Evolutionary conservation across 371 early-diverging fungal species (phyloP).

Genomic region (Mucor indicus): DNA sequence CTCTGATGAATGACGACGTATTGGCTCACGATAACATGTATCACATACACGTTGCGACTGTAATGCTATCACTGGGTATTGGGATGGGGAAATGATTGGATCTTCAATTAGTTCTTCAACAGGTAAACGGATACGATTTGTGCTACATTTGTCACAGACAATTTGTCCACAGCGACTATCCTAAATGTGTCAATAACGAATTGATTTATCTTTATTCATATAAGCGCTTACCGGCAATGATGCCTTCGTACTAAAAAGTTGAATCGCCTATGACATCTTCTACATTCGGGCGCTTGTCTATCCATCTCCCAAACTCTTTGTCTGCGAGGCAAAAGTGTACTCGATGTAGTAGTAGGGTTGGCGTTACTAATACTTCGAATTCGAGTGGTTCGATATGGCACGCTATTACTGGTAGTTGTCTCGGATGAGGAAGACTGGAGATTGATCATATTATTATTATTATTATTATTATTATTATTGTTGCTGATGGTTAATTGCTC

Average conservation of each 20-base stretch:
- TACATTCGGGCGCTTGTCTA: conserved; percentile 57
- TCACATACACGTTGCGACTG: conserved; percentile 51
- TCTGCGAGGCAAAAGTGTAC: conserved; percentile 10
- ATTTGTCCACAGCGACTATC: conserved; percentile 74
- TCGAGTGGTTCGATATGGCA: not conserved
- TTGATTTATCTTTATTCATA: not conserved
- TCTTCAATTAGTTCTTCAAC: conserved; percentile 40
- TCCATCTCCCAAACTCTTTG: conserved; percentile 65
- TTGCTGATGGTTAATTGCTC: no score
- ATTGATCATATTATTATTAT: not conserved
- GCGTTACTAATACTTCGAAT: conserved; percentile 10
- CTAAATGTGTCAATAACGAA: not conserved
- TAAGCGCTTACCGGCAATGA: conserved; percentile 53
- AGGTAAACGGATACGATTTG: conserved; percentile 38
- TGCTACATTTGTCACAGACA: conserved; percentile 68
- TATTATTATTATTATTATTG: no score
- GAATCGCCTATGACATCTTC: conserved; percentile 61
- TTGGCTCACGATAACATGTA: conserved; percentile 29
- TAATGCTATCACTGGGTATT: conserved; percentile 30
- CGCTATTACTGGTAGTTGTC: not conserved
- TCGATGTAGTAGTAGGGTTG: not conserved
- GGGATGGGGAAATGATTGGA: conserved; percentile 37
- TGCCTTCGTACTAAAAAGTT: conserved; percentile 66
- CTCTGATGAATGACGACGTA: conserved; percentile 17
- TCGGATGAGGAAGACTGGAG: not conserved